Conservation (phyloP, 1,284 basidiomycete species). For the Cryptococcus wingfieldii region DNA sequence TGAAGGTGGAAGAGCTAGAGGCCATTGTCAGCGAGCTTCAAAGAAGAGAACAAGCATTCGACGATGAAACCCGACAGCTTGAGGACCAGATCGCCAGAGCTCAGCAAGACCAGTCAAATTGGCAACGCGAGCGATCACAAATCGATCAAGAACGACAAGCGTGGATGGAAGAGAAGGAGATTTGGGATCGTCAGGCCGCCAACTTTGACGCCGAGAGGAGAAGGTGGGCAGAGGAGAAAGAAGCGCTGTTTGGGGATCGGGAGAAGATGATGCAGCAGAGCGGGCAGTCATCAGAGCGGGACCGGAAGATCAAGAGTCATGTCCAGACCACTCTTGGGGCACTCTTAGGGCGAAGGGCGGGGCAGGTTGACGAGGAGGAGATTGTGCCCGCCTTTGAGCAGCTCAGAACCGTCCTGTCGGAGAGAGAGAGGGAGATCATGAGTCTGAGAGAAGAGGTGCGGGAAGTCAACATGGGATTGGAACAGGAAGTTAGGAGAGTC, state of each 20-base stretch:
- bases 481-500: constrained; percentile 58
- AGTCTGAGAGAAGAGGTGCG: constrained; percentile 37
- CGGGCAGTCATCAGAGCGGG: constrained; percentile 32
- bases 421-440: constrained; percentile 6
- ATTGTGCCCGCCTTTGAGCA: constrained; percentile 3
- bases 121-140: constrained; percentile 45
- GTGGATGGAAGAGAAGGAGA: constrained; percentile 24
- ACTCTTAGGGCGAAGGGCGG: constrained; percentile 22
- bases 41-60: constrained; percentile 33
- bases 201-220: constrained; percentile 7
- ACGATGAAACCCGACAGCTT: constrained; percentile 29
- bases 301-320: constrained; percentile 47
- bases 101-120: constrained; percentile 56
- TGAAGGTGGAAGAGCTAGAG: constrained; percentile 36
- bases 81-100: constrained; percentile 45
- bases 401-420: neutral
- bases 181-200: constrained; percentile 10
- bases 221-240: constrained; percentile 19
- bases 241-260: constrained; percentile 16
- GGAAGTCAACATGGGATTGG: constrained; percentile 55
- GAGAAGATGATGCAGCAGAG: constrained; percentile 15
- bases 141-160: constrained; percentile 25
- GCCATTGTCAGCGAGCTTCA: constrained; percentile 41
- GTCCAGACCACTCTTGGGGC: constrained; percentile 42
- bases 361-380: constrained; percentile 20